Percentiles rank a stretch among this genome's conserved stretches.
phyloP scores from a whole-genome alignment of 2,329 filamentous ascomycete genomes.

The Stromatinia cepivora region DNA sequence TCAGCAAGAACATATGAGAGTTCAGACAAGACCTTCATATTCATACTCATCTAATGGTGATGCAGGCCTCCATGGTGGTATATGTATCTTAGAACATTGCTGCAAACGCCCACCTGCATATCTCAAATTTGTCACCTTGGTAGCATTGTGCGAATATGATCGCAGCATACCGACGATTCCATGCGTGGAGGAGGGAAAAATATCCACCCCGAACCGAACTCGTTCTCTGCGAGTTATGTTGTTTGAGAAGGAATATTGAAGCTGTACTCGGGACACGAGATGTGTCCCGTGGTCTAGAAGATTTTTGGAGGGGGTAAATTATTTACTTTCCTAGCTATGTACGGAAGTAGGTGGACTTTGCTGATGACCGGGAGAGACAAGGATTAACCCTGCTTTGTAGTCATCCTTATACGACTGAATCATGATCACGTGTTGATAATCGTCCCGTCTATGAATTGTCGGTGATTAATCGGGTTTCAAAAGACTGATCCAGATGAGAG shows the following conservation, averaged over 20 bases:
- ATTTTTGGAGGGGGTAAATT: background rate
- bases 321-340: background rate
- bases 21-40: slow-evolving; percentile 36
- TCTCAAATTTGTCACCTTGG: slow-evolving; percentile 38
- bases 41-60: slow-evolving; percentile 63
- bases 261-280: slow-evolving; percentile 8
- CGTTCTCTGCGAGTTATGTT: slow-evolving; percentile 12
- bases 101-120: slow-evolving; percentile 15
- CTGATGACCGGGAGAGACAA: background rate
- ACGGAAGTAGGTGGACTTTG: background rate
- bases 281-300: slow-evolving; percentile 2
- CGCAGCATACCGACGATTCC: slow-evolving; percentile 42
- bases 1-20: slow-evolving; percentile 23
- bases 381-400: slow-evolving; percentile 12
- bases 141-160: slow-evolving; percentile 40
- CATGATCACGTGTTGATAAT: background rate
- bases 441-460: background rate
- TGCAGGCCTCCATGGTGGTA: slow-evolving; percentile 60
- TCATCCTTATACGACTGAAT: background rate
- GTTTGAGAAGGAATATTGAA: background rate
- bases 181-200: slow-evolving; percentile 29
- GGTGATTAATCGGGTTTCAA: slow-evolving; percentile 3
- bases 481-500: background rate
- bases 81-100: slow-evolving; percentile 28
- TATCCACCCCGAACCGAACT: slow-evolving; percentile 12